A percentile compares a stretch with the other conserved stretches of the same genome.
Evolutionary conservation across 495 filamentous ascomycete species (phyloP).

Genomic region (Daldinia grandis): DNA sequence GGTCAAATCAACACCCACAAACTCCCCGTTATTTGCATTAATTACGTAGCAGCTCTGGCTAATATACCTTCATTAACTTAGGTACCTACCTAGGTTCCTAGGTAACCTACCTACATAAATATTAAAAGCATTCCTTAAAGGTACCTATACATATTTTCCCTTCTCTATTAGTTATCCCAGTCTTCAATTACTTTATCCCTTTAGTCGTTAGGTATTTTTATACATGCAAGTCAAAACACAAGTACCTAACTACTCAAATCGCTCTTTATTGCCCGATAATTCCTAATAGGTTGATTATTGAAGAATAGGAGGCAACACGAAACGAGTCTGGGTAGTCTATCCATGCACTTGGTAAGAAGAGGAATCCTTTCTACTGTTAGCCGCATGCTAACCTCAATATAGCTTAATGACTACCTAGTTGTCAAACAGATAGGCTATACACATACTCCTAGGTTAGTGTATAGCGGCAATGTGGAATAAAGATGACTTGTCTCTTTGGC

Average conservation of each 20-base stretch:
- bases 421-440: conserved; percentile 17
- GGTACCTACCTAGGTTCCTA: too few relatives aligned
- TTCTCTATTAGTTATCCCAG: neutral
- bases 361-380: conserved; percentile 4
- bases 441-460: neutral
- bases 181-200: neutral
- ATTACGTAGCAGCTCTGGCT: neutral
- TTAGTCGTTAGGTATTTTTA: neutral
- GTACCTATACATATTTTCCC: too few relatives aligned
- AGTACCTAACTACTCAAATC: neutral
- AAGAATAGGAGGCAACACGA: conserved; percentile 19
- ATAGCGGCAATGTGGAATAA: neutral
- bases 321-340: conserved; percentile 7
- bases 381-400: conserved; percentile 19
- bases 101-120: neutral
- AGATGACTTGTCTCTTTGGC: neutral
- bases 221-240: neutral
- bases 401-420: conserved; percentile 2
- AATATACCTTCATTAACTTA: neutral
- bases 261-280: neutral
- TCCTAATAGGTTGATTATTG: neutral
- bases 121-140: neutral
- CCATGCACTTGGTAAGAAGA: neutral
- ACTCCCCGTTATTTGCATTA: neutral
- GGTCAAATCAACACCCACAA: neutral